phyloP scores from a whole-genome alignment of 257 asterid genomes.

The Capsicum rhomboideum region DNA sequence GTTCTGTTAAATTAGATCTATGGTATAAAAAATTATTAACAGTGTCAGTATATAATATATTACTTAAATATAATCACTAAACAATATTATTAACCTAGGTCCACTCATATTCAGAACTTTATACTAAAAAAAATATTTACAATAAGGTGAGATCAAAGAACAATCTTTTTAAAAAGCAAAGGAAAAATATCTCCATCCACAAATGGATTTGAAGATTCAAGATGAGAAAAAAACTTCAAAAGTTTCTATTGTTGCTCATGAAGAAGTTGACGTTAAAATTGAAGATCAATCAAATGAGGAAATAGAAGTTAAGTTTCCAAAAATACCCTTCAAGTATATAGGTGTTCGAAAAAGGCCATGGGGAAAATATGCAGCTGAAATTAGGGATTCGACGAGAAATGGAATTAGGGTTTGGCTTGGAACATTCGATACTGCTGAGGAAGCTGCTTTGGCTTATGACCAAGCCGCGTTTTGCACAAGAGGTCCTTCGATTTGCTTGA shows the following conservation, averaged over 20 bases:
- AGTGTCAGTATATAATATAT: not conserved
- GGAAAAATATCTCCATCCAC: not conserved
- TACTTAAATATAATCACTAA: not conserved
- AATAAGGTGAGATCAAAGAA: not conserved
- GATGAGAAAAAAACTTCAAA: not conserved
- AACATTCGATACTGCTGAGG: slow-evolving; percentile 1
- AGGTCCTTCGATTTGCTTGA: not conserved
- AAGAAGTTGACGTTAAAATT: not conserved
- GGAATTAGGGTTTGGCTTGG: slow-evolving; percentile 16
- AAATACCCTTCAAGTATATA: not conserved
- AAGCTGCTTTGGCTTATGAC: slow-evolving; percentile 13
- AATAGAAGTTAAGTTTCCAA: not conserved
- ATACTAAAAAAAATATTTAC: not conserved
- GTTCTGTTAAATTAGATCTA: not conserved
- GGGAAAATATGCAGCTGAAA: slow-evolving; percentile 15
- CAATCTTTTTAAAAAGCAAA: too few relatives aligned
- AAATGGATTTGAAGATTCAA: not conserved
- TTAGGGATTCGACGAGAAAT: slow-evolving; percentile 5
- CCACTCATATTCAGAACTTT: not conserved
- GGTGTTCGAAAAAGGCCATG: slow-evolving; percentile 15
- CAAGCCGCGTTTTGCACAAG: slow-evolving; percentile 7
- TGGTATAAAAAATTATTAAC: not conserved
- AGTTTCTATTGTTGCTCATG: not conserved
- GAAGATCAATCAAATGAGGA: not conserved
- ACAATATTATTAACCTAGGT: not conserved